These are phyloP conservation scores for Chlorophyllum brunneum DNA, from an alignment of 768 basidiomycete species.

Conservation along the genomic window DNA sequence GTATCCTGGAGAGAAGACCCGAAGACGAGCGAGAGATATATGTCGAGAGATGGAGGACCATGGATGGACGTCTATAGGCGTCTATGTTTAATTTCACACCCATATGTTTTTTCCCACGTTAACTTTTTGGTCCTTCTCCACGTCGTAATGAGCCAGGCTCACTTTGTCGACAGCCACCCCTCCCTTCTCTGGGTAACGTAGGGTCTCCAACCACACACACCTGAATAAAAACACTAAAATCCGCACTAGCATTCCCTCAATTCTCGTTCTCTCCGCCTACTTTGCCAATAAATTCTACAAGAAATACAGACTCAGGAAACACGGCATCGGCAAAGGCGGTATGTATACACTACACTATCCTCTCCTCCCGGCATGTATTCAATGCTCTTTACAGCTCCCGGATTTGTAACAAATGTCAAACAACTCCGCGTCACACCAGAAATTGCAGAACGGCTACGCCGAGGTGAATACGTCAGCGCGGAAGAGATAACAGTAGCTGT, in stretches of 20 bases:
- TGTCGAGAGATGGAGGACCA: constrained; percentile 35
- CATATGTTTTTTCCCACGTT: not conserved
- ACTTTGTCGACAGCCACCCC: constrained; percentile 28
- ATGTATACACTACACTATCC: constrained; percentile 12
- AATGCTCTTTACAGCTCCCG: constrained; percentile 35
- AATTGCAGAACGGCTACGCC: constrained; percentile 46
- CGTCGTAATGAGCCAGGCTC: constrained; percentile 4
- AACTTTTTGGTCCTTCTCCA: not conserved
- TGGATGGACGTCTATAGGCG: constrained; percentile 10
- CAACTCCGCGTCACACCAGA: constrained; percentile 50
- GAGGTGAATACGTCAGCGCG: constrained; percentile 50
- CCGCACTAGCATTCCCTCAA: constrained; percentile 36
- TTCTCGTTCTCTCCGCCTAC: constrained; percentile 41
- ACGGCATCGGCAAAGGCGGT: constrained; percentile 60
- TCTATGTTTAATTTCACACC: not conserved
- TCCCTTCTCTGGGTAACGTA: constrained; percentile 46
- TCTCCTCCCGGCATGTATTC: not conserved
- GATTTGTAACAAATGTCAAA: constrained; percentile 52
- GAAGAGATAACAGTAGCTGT: constrained; percentile 49
- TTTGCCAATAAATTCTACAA: constrained; percentile 48
- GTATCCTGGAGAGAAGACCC: constrained; percentile 30
- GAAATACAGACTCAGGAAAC: constrained; percentile 36
- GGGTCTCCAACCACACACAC: constrained; percentile 14
- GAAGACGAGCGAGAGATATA: constrained; percentile 34
- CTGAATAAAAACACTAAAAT: not conserved